phyloP scores from a whole-genome alignment of 129 eudicot genomes.

The Centaurea solstitialis region DNA sequence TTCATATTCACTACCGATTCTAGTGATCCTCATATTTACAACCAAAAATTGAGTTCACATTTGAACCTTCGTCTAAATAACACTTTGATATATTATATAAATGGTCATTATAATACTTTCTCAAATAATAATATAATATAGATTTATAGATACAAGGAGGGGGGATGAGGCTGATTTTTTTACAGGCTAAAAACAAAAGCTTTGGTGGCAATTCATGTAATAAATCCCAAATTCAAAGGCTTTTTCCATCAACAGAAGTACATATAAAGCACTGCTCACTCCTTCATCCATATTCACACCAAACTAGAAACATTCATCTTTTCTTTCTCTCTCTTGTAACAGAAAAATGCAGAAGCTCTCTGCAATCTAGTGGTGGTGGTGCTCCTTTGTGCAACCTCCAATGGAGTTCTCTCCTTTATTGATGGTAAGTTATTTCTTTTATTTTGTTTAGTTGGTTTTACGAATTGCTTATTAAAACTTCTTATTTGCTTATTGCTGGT shows the following conservation, averaged over 20 bases:
- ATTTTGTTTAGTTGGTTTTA: too few relatives aligned
- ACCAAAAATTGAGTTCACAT: too few relatives aligned
- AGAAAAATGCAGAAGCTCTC: constrained; percentile 42
- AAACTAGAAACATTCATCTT: constrained; percentile 22
- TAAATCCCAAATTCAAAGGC: not conserved
- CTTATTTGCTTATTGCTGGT: too few relatives aligned
- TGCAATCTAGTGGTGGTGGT: constrained; percentile 38
- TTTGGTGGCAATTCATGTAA: constrained; percentile 34
- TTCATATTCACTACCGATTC: too few relatives aligned
- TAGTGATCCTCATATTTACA: too few relatives aligned
- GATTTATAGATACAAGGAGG: too few relatives aligned
- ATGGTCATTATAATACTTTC: too few relatives aligned
- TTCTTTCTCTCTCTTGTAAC: constrained; percentile 9
- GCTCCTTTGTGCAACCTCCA: constrained; percentile 38
- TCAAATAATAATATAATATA: too few relatives aligned
- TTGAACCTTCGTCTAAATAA: too few relatives aligned
- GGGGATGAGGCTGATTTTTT: too few relatives aligned
- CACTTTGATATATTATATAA: too few relatives aligned
- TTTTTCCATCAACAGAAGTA: not conserved
- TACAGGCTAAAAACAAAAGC: not conserved
- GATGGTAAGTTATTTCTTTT: constrained; percentile 42
- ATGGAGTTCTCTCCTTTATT: constrained; percentile 41
- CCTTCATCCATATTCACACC: constrained; percentile 34
- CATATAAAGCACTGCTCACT: constrained; percentile 35
- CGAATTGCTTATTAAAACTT: too few relatives aligned